These are phyloP conservation scores for Pseudopithomyces maydicus DNA, from an alignment of 2,329 filamentous ascomycete species.

Conservation along the genomic window DNA sequence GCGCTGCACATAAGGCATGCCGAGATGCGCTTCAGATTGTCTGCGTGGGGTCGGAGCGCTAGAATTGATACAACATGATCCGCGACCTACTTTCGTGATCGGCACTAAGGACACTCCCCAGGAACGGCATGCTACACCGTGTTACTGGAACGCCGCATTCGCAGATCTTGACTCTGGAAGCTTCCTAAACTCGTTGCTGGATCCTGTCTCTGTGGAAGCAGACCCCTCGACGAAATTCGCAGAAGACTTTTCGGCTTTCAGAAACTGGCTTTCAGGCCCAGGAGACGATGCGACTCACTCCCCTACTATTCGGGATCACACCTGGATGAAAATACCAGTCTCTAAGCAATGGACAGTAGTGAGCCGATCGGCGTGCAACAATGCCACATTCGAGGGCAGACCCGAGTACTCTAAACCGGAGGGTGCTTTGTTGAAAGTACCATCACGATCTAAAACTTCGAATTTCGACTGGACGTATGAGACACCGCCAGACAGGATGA, in stretches of 20 bases:
- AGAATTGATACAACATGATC: constrained; percentile 26
- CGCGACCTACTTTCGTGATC: constrained; percentile 24
- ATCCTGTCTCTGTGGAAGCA: not conserved
- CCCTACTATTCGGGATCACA: constrained; percentile 11
- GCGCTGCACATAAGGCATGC: not conserved
- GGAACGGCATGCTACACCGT: constrained; percentile 6
- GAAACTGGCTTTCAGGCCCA: constrained; percentile 19
- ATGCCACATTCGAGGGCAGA: not conserved
- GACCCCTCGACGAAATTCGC: not conserved
- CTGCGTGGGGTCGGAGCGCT: constrained; percentile 23
- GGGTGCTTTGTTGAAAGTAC: not conserved
- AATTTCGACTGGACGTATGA: constrained; percentile 11
- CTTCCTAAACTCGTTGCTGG: constrained; percentile 15
- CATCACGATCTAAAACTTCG: not conserved
- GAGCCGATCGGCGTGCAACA: constrained; percentile 10
- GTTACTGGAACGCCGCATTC: constrained; percentile 30
- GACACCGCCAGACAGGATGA: constrained; percentile 48
- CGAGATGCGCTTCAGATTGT: constrained; percentile 8
- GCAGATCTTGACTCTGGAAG: constrained; percentile 10
- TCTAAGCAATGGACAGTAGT: constrained; percentile 27
- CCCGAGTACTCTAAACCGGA: not conserved
- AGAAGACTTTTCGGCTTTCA: constrained; percentile 15
- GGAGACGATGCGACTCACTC: not conserved
- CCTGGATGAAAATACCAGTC: constrained; percentile 21
- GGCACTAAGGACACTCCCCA: constrained; percentile 8